Base-by-base conservation (phyloP, 495 filamentous ascomycete genomes). In the Trichoderma gamsii region DNA sequence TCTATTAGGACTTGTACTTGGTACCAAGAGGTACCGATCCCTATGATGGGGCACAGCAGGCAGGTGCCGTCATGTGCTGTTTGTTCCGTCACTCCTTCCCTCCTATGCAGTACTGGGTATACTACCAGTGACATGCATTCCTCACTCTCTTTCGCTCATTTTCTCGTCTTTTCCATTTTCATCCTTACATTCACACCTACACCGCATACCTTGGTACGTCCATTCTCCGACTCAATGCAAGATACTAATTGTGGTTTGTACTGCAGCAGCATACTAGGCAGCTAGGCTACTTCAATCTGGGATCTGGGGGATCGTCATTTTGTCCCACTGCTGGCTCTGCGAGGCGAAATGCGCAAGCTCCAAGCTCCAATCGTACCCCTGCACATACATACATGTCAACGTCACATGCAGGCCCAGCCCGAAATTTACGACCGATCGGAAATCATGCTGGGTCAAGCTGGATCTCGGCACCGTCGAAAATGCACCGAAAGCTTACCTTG, bases 281-380 rank as follows among this genome's bases (percentile, higher is more conserved):
- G 6, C 43, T 16, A 44, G 49, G 7, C 13, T 25, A 12, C 18
- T 11, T 27, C 18, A 12, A 12, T 12, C 51, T 56, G 51, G 15
- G 15, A 56, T 56, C 51, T 25, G 51, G 51, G 51, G 51, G 13
- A 56, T 56, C 23, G 51, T 56, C 23, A 23, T n/a, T 56, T 61
- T 32, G 56, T 61, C 56, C 56, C 25, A 61, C 56, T 13, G 11
- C 4, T 32, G 56, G 25, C 56, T 15, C 18, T 56, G 44, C 4
- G 51, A 1, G 23, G 16, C n/a, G 25, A 11, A 32, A 11, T 29
- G 1, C 56, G 9, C 11, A 29, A 5, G 2, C 56, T 15, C 9
- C 23, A 5, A 27, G 29, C 29, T 29, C 29, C 29, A 29, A 29
- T 29, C 29, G 29, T 29, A 29, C 56, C 56, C 25, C 25, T 61